These are phyloP conservation scores for Cryptococcus sp. DNA, from an alignment of 1,284 basidiomycete species.

Conservation along the genomic window DNA sequence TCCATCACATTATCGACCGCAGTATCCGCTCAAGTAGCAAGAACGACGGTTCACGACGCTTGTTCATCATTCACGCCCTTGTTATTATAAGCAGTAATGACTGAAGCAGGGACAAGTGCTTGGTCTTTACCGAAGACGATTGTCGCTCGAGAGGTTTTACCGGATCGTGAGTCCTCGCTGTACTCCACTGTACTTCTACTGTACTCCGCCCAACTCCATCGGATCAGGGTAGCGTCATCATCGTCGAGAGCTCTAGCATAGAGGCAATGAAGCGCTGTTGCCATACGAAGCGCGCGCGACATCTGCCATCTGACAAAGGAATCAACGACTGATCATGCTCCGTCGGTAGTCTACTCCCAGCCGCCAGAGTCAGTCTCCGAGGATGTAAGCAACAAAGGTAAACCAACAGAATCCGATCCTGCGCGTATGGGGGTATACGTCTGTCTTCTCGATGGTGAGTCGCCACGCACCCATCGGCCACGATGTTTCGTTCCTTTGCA, in stretches of 20 bases:
- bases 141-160: conserved; percentile 15
- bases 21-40: no score
- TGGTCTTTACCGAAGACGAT: conserved; percentile 18
- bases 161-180: conserved; percentile 23
- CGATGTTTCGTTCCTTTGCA: background rate
- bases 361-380: background rate
- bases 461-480: background rate
- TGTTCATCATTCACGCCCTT: no score
- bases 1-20: no score
- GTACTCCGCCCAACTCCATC: no score
- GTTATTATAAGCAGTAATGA: no score
- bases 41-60: no score
- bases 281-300: no score
- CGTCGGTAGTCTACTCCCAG: background rate
- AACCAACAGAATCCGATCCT: conserved; percentile 26
- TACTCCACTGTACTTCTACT: no score
- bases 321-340: background rate
- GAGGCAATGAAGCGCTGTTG: no score
- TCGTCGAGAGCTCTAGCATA: no score
- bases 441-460: conserved; percentile 35
- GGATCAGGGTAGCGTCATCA: no score
- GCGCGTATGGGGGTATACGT: conserved; percentile 34
- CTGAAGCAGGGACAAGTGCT: background rate
- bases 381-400: conserved; percentile 11
- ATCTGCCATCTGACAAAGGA: no score